Conservation (phyloP, 352 stramenopile species). For the Globisporangium radiosum region DNA sequence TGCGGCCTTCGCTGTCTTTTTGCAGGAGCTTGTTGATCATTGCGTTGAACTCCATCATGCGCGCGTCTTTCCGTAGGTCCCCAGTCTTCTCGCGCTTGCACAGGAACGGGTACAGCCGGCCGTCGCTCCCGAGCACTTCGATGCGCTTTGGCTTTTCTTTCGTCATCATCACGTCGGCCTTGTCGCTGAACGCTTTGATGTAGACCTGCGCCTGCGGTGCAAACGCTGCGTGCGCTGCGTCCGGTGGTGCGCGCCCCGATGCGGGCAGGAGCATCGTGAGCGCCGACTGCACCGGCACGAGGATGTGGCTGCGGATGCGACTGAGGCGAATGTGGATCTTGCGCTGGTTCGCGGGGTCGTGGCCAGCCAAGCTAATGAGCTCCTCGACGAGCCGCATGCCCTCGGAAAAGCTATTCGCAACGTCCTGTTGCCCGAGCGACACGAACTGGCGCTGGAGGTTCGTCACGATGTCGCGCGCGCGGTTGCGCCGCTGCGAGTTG, state of each 20-base stretch:
- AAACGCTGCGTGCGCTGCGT: conserved; percentile 51
- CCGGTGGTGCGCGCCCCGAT: conserved; percentile 49
- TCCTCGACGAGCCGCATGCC: conserved; percentile 90
- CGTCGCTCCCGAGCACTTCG: conserved; percentile 75
- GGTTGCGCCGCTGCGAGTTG: conserved; percentile 59
- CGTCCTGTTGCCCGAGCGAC: conserved; percentile 50
- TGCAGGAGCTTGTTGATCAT: conserved; percentile 99
- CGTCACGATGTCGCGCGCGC: conserved; percentile 59
- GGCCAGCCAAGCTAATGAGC: conserved; percentile 91
- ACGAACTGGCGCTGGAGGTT: conserved; percentile 60
- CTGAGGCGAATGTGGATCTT: conserved; percentile 78
- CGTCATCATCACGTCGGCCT: conserved; percentile 95
- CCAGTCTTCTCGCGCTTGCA: conserved; percentile 98
- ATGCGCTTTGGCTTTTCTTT: conserved; percentile 99
- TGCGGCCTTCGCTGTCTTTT: conserved; percentile 81
- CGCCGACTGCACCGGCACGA: conserved; percentile 74
- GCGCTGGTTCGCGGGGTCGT: conserved; percentile 73
- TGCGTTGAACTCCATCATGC: conserved; percentile 99
- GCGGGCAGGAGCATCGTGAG: conserved; percentile 67
- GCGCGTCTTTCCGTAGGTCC: conserved; percentile 98
- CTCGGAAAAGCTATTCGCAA: conserved; percentile 80
- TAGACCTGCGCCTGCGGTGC: conserved; percentile 68
- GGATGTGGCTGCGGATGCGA: conserved; percentile 61
- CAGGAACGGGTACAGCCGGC: conserved; percentile 84
- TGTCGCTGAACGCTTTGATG: conserved; percentile 86